Evolutionary conservation across 352 stramenopile genomes (phyloP).

Genomic region (Globisporangium recalcitrans): DNA sequence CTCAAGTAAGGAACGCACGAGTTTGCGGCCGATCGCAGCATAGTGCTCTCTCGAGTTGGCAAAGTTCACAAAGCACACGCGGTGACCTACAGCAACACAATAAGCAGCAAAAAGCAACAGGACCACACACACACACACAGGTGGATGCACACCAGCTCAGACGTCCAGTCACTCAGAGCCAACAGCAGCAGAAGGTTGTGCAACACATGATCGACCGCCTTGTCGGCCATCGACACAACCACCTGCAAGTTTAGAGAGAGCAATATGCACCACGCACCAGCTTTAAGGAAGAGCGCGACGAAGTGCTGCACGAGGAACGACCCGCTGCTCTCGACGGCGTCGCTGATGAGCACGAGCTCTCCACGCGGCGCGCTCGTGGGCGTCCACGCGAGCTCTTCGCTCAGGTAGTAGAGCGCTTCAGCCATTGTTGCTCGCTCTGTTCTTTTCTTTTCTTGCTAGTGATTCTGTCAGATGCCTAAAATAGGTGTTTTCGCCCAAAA

Average conservation of each 20-base stretch:
- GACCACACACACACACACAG: not conserved
- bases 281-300: constrained; percentile 61
- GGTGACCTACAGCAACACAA: constrained; percentile 31
- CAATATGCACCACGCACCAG: constrained; percentile 22
- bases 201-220: not conserved
- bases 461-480: not conserved
- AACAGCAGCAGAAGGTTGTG: not conserved
- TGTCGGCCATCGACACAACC: not conserved
- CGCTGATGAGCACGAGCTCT: constrained; percentile 52
- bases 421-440: constrained; percentile 28
- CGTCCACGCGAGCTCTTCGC: constrained; percentile 49
- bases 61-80: constrained; percentile 55
- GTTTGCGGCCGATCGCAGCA: constrained; percentile 53
- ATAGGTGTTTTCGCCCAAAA: not conserved
- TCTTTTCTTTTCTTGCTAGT: too few relatives aligned
- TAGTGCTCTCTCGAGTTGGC: constrained; percentile 55
- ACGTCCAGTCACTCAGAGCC: not conserved
- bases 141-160: not conserved
- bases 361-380: constrained; percentile 40
- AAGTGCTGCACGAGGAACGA: constrained; percentile 75
- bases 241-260: not conserved
- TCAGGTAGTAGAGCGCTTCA: constrained; percentile 47
- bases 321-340: constrained; percentile 47
- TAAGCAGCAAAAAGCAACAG: not conserved
- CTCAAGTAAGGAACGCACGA: constrained; percentile 27